phyloP scores from a whole-genome alignment of 2,329 filamentous ascomycete species.

The Herpotrichia juniperi region DNA sequence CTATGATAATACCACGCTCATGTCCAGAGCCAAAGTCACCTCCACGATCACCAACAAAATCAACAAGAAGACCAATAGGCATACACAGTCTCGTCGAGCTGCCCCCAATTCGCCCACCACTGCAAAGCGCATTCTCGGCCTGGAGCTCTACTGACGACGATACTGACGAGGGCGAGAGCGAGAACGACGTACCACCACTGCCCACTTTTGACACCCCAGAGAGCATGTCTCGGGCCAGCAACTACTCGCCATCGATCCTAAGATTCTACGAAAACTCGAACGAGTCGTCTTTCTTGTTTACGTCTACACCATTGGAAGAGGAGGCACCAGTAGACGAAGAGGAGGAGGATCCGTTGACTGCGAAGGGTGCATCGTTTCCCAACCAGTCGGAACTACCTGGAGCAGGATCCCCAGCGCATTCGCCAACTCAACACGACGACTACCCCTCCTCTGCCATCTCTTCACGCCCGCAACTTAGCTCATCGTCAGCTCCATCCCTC shows the following conservation, averaged over 20 bases:
- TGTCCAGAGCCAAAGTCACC: slow-evolving; percentile 34
- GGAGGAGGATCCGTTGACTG: slow-evolving; percentile 22
- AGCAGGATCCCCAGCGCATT: slow-evolving; percentile 13
- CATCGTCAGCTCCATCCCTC: slow-evolving; percentile 40
- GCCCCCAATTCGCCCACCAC: slow-evolving; percentile 37
- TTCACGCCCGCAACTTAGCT: slow-evolving; percentile 32
- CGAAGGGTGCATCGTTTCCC: slow-evolving; percentile 29
- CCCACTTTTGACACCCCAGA: slow-evolving; percentile 16
- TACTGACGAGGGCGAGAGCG: slow-evolving; percentile 38
- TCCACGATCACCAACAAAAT: slow-evolving; percentile 26
- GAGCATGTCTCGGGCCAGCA: slow-evolving; percentile 20
- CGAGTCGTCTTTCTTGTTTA: slow-evolving; percentile 36
- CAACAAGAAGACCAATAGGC: slow-evolving; percentile 21
- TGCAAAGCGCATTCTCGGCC: slow-evolving; percentile 42
- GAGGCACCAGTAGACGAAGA: background rate
- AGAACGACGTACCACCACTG: slow-evolving; percentile 28
- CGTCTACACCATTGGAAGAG: slow-evolving; percentile 34
- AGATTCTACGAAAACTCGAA: slow-evolving; percentile 35
- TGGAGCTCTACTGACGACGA: slow-evolving; percentile 47
- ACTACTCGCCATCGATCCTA: slow-evolving; percentile 36
- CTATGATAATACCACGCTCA: slow-evolving; percentile 30
- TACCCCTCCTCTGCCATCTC: slow-evolving; percentile 29
- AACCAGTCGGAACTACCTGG: slow-evolving; percentile 16
- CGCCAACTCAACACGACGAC: slow-evolving; percentile 18
- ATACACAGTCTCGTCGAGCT: slow-evolving; percentile 35